Base-by-base conservation (phyloP, 2,329 filamentous ascomycete species). In the Fusarium pininemorale region DNA sequence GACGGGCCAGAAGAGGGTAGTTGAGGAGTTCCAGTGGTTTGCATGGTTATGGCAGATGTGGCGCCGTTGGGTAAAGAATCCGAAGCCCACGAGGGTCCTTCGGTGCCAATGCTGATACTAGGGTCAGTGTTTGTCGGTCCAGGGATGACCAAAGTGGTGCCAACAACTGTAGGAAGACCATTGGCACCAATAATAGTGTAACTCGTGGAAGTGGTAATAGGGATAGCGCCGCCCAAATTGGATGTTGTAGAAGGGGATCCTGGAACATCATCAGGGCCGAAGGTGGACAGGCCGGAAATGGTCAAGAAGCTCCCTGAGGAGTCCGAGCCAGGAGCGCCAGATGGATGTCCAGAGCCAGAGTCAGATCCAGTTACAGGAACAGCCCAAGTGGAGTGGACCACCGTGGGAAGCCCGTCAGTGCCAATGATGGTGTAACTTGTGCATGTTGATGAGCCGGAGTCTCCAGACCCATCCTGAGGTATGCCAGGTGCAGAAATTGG, bases 71-170 rank as follows among this genome's bases (percentile, higher is more conserved):
- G 61, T 44, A 76, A 67, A 26, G 59, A 69, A 47, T 60, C 69
- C 3, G 75, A 78, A 6, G 63, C 63, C n/a, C 63, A 63, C 32
- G 63, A 69, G 24, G 74, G 69, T 32, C 35, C 39, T 15, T 42
- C 56, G 47, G 70, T 58, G 24, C 30, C 64, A 24, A 47, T 59
- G 16, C 60, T 63, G 37, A 73, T 41, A 37, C 61, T 68, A 7
- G 74, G 62, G 9, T 76, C 75, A 24, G 78, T 72, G 30, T 68
- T 72, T 44, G 64, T 61, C 63, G 75, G 79, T 26, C 70, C 74
- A 47, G 78, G 75, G 28, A 81, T 65, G n/a, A 80, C 71, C 66
- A 78, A 76, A 16, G 81, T 82, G 10, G 81, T 78, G 37, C 82
- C 80, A n/a, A 80, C 65, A 37, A 81, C 69, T 32, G 79, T 82